phyloP scores from a whole-genome alignment of 441 rosid genomes.

The Erodium moschatum region DNA sequence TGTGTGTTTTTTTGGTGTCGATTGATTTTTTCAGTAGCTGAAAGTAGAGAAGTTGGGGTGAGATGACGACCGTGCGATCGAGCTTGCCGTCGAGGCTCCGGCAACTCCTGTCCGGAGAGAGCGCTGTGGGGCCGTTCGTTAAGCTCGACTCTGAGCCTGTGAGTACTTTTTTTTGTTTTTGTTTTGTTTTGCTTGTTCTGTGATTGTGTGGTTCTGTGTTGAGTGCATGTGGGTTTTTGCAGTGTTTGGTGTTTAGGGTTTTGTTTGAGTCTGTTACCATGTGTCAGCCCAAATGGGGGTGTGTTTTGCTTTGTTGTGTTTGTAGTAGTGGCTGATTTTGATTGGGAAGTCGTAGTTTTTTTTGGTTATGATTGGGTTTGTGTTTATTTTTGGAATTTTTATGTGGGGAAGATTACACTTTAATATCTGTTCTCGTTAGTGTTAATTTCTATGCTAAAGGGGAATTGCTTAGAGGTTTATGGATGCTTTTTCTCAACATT shows the following conservation, averaged over 20 bases:
- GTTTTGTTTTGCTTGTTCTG: neutral
- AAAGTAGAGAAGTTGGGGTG: constrained; percentile 36
- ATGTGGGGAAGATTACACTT: neutral
- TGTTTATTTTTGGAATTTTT: neutral
- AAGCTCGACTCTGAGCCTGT: constrained; percentile 86
- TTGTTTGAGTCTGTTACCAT: neutral
- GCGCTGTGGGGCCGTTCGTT: constrained; percentile 61
- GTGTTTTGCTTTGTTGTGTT: too few relatives aligned
- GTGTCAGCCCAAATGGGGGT: neutral
- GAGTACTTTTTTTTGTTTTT: constrained; percentile 24
- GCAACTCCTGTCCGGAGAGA: constrained; percentile 86
- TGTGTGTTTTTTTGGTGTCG: neutral
- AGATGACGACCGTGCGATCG: constrained; percentile 78
- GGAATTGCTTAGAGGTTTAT: neutral
- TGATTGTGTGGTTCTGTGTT: neutral
- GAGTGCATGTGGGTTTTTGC: constrained; percentile 9
- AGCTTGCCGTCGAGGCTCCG: constrained; percentile 87
- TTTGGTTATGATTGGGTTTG: neutral
- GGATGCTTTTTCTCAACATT: neutral
- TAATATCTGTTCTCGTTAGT: neutral
- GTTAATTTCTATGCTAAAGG: neutral
- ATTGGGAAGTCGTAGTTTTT: too few relatives aligned
- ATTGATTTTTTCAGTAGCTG: constrained; percentile 22
- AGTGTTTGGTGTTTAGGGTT: constrained; percentile 6
- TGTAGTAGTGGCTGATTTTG: neutral